Evolutionary conservation across 345 rosid species (phyloP).

Genomic region (rapeseed (Brassica napus)): Da-Ae NC_063439.1:4669001-4669500

Average conservation of each 20-base stretch:
- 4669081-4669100: neutral
- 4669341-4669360: neutral
- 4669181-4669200: neutral
- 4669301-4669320: neutral
- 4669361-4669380: neutral
- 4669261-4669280: neutral
- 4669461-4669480: slow-evolving; percentile 34
- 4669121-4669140: neutral
- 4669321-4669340: neutral
- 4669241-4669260: neutral
- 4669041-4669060: neutral
- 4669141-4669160: neutral
- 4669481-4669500: slow-evolving; percentile 16
- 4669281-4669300: neutral
- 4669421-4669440: slow-evolving; percentile 9
- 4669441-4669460: slow-evolving; percentile 23
- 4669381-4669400: neutral
- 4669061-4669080: neutral
- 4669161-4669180: neutral
- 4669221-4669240: neutral
- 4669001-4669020: neutral
- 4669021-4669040: neutral
- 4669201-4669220: neutral
- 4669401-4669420: slow-evolving; percentile 27
- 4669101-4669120: neutral